Evolutionary conservation across 2,329 filamentous ascomycete species (phyloP).

Genomic region (Aspergillus glaucus): DNA sequence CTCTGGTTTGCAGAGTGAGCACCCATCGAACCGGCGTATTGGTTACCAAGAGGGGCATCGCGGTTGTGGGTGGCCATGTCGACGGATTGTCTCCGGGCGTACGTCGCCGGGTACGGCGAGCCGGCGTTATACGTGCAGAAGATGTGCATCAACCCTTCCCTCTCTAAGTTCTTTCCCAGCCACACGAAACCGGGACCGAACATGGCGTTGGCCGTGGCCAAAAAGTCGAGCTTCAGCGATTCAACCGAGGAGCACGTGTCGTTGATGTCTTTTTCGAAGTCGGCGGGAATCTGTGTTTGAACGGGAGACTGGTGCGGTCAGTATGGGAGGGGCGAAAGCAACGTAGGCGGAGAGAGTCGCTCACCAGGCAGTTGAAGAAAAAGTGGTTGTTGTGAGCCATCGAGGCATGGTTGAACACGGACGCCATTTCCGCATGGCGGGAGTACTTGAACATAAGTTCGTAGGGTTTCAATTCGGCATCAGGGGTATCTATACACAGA

Average conservation of each 20-base stretch:
- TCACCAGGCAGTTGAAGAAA: constrained; percentile 44
- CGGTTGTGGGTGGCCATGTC: constrained; percentile 41
- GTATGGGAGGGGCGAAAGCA: too few species aligned
- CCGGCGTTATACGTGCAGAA: constrained; percentile 88
- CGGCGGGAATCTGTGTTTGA: constrained; percentile 47
- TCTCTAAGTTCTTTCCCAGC: constrained; percentile 62
- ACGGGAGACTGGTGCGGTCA: constrained; percentile 30
- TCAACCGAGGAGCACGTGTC: constrained; percentile 74
- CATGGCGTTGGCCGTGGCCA: constrained; percentile 78
- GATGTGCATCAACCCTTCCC: constrained; percentile 53
- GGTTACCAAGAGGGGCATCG: constrained; percentile 28
- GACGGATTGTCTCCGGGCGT: constrained; percentile 62
- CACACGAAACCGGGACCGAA: constrained; percentile 97
- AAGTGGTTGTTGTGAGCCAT: constrained; percentile 86
- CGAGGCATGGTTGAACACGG: constrained; percentile 90
- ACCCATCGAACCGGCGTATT: constrained; percentile 31
- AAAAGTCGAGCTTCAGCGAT: constrained; percentile 71
- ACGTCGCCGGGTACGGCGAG: constrained; percentile 76
- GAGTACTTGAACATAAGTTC: constrained; percentile 68
- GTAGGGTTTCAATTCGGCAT: constrained; percentile 57
- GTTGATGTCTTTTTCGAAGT: constrained; percentile 56
- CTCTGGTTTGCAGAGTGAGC: constrained; percentile 27
- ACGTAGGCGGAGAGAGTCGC: constrained; percentile 6
- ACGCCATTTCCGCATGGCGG: constrained; percentile 69
- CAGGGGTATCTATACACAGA: constrained; percentile 51